phyloP scores from a whole-genome alignment of 192 early-diverging fungal genomes.

The Diversispora epigaea region DNA sequence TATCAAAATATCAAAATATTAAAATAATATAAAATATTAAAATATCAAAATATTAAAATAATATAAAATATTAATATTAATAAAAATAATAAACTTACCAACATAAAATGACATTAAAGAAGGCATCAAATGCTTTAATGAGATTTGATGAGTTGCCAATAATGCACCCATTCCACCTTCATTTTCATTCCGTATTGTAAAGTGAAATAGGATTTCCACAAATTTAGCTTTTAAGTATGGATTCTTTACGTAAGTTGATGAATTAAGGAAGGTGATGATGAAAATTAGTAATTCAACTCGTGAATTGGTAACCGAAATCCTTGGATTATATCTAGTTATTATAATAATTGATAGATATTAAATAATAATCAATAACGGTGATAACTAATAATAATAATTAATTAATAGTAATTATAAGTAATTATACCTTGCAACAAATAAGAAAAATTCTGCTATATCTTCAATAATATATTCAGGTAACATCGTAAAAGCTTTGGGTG shows the following conservation, averaged over 20 bases:
- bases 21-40: not conserved
- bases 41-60: not conserved
- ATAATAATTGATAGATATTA: constrained; percentile 20
- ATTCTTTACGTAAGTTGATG: constrained; percentile 82
- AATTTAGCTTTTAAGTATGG: constrained; percentile 94
- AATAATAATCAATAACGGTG: constrained; percentile 7
- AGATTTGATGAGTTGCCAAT: constrained; percentile 74
- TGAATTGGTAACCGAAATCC: constrained; percentile 40
- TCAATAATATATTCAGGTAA: constrained; percentile 93
- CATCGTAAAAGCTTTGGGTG: constrained; percentile 63
- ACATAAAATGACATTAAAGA: constrained; percentile 91
- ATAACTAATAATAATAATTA: not conserved
- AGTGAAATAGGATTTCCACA: constrained; percentile 85
- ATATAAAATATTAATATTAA: too few relatives aligned
- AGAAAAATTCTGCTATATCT: constrained; percentile 81
- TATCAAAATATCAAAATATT: not conserved
- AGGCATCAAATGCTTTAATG: constrained; percentile 73
- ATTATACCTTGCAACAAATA: constrained; percentile 65
- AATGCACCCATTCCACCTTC: constrained; percentile 61
- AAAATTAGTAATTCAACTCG: constrained; percentile 62
- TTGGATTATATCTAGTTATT: constrained; percentile 42
- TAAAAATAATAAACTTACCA: constrained; percentile 53
- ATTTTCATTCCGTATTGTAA: constrained; percentile 60
- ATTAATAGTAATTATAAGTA: constrained; percentile 26
- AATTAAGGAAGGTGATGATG: constrained; percentile 76